These are phyloP conservation scores for Anthracocystis setariae DNA, from an alignment of 1,284 basidiomycete genomes.

Conservation along the genomic window DNA sequence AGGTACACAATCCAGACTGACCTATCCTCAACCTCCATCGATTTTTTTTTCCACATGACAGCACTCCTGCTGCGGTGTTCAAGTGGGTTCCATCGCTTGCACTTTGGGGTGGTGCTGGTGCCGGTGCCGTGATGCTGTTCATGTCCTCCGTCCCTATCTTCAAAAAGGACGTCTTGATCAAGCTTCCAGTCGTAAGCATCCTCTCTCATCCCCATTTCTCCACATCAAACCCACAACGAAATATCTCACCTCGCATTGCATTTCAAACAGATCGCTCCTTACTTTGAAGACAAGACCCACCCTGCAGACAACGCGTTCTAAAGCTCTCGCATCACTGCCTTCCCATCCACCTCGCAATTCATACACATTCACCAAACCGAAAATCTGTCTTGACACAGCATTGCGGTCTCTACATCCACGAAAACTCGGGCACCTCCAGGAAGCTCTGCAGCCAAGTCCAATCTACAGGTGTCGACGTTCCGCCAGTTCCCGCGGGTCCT, in stretches of 20 bases:
- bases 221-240: neutral
- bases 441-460: slow-evolving; percentile 54
- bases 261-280: slow-evolving; percentile 33
- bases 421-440: slow-evolving; percentile 47
- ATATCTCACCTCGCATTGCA: neutral
- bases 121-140: slow-evolving; percentile 58
- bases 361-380: slow-evolving; percentile 1
- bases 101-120: slow-evolving; percentile 60
- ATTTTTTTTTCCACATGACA: neutral
- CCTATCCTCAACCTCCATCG: neutral
- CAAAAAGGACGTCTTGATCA: slow-evolving; percentile 59
- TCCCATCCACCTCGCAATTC: slow-evolving; percentile 4
- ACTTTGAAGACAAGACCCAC: slow-evolving; percentile 54
- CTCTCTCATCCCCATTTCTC: neutral
- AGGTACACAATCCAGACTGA: neutral
- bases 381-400: too few species aligned
- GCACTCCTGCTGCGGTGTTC: slow-evolving; percentile 33
- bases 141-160: slow-evolving; percentile 59
- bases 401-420: slow-evolving; percentile 52
- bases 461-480: slow-evolving; percentile 38
- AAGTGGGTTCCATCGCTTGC: slow-evolving; percentile 61
- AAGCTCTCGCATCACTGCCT: slow-evolving; percentile 2
- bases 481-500: slow-evolving; percentile 20
- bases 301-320: slow-evolving; percentile 53
- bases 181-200: slow-evolving; percentile 54